Conservation (phyloP, 192 early-diverging fungal species). For the Entophlyctis luteolus region DNA sequence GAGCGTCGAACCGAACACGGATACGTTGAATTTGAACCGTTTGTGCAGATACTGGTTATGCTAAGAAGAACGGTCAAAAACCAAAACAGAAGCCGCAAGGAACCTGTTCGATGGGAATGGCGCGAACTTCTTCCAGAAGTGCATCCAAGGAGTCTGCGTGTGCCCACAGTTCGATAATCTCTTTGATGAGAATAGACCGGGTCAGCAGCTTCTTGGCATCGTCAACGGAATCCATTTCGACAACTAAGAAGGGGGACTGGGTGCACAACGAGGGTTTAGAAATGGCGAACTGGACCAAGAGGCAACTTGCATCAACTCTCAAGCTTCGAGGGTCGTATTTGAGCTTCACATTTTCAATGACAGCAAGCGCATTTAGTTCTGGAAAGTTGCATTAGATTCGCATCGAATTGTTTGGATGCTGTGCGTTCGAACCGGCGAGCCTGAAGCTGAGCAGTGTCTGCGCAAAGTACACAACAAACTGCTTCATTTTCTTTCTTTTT, state of each 20-base stretch:
- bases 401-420: not conserved
- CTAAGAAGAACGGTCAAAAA: not conserved
- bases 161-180: constrained; percentile 76
- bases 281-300: not conserved
- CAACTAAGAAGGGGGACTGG: constrained; percentile 76
- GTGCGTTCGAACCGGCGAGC: constrained; percentile 32
- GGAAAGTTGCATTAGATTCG: constrained; percentile 15
- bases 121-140: constrained; percentile 57
- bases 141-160: constrained; percentile 56
- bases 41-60: constrained; percentile 20
- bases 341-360: constrained; percentile 67
- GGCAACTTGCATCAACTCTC: not conserved
- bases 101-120: constrained; percentile 58
- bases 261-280: not conserved
- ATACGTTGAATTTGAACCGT: constrained; percentile 53
- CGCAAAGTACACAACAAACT: constrained; percentile 41
- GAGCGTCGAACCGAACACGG: constrained; percentile 72
- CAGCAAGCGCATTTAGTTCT: constrained; percentile 82
- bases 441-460: constrained; percentile 48
- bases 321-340: constrained; percentile 62
- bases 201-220: constrained; percentile 70
- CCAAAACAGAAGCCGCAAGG: not conserved
- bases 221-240: constrained; percentile 64
- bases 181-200: constrained; percentile 81
- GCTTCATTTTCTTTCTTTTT: constrained; percentile 18